A percentile compares a stretch with the other conserved stretches of the same genome.
These are phyloP conservation scores for Tylopilus sp. DNA, from an alignment of 1,284 basidiomycete species.

Conservation along the genomic window DNA sequence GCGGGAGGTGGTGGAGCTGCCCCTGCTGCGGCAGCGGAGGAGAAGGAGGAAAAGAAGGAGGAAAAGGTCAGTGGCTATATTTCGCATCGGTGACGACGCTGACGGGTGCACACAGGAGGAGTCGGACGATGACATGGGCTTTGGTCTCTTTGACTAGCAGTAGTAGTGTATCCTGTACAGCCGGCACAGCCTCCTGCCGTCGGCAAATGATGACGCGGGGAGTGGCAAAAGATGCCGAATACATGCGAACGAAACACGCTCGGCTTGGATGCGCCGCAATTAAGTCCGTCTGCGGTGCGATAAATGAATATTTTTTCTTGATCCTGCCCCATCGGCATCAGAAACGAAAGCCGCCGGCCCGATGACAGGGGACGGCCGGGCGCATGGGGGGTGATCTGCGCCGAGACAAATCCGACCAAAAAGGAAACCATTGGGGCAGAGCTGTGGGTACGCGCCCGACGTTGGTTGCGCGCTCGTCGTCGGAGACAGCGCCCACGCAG, in stretches of 20 bases:
- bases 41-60: conserved; percentile 75
- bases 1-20: conserved; percentile 53
- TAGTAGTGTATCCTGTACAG: conserved; percentile 5
- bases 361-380: conserved; percentile 32
- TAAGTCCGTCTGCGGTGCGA: conserved; percentile 7
- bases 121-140: conserved; percentile 90
- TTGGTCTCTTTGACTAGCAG: conserved; percentile 89
- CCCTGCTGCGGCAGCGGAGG: conserved; percentile 62
- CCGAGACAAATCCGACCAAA: conserved; percentile 21
- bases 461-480: conserved; percentile 9
- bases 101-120: conserved; percentile 58
- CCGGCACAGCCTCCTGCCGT: conserved; percentile 27
- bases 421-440: conserved; percentile 14
- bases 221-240: conserved; percentile 20
- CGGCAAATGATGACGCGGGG: conserved; percentile 23
- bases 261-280: conserved; percentile 9
- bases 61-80: conserved; percentile 57
- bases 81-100: not conserved
- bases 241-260: conserved; percentile 12
- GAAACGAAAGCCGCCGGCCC: conserved; percentile 38
- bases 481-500: conserved; percentile 8
- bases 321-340: conserved; percentile 24
- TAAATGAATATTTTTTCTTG: conserved; percentile 6
- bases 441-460: conserved; percentile 3
- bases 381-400: conserved; percentile 26